phyloP scores from a whole-genome alignment of 768 basidiomycete species.

The Leucosporidium creatinivorum region DNA sequence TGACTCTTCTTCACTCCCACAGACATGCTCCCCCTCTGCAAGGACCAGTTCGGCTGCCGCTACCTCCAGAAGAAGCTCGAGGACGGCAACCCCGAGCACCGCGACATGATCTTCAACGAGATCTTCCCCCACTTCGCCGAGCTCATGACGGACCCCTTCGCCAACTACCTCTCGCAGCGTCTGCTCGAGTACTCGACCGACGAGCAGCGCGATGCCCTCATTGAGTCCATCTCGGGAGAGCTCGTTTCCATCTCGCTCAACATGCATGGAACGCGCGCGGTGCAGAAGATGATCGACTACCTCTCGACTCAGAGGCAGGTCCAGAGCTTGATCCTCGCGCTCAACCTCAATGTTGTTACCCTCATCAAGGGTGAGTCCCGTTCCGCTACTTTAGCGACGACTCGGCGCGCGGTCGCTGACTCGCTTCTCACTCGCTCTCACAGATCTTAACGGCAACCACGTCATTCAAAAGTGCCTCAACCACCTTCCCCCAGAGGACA shows the following conservation, averaged over 20 bases:
- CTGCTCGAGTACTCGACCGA: conserved; percentile 93
- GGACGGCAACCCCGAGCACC: conserved; percentile 87
- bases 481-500: conserved; percentile 95
- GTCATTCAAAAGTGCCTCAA: conserved; percentile 99
- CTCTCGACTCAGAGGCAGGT: conserved; percentile 93
- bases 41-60: conserved; percentile 97
- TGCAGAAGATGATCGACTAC: conserved; percentile 99
- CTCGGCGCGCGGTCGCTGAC: neutral
- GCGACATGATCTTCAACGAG: conserved; percentile 99
- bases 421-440: neutral
- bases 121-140: conserved; percentile 97
- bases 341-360: conserved; percentile 95
- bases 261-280: conserved; percentile 99
- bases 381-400: no score
- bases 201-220: conserved; percentile 91
- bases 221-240: conserved; percentile 95
- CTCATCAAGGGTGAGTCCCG: conserved; percentile 81
- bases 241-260: conserved; percentile 96
- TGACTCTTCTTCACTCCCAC: neutral
- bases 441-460: conserved; percentile 76
- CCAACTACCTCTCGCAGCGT: conserved; percentile 98
- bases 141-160: conserved; percentile 98
- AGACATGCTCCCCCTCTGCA: conserved; percentile 83
- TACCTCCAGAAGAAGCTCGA: conserved; percentile 99
- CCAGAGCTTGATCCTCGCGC: conserved; percentile 88